Evolutionary conservation across 1,284 basidiomycete genomes (phyloP).

Genomic region (Austroboletus novae-zelandiae): DNA sequence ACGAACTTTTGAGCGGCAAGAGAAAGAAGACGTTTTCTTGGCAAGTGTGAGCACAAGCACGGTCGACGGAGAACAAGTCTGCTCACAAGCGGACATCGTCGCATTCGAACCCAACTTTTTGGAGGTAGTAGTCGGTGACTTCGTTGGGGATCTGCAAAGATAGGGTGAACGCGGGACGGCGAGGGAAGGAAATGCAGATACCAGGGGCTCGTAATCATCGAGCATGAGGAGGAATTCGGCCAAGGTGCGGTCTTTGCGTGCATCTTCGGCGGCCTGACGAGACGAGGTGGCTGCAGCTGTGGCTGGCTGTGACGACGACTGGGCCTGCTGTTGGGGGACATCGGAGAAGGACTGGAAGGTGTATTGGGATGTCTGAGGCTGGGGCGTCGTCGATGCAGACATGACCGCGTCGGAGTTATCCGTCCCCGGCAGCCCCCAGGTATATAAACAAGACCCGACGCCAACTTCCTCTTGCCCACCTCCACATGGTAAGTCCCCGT

Average conservation of each 20-base stretch:
- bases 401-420: slow-evolving; percentile 32
- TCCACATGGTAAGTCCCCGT: slow-evolving; percentile 13
- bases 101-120: slow-evolving; percentile 94
- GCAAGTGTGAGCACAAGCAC: slow-evolving; percentile 3
- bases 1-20: slow-evolving; percentile 98
- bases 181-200: slow-evolving; percentile 37
- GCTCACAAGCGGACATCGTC: slow-evolving; percentile 87
- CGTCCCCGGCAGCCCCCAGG: slow-evolving; percentile 1
- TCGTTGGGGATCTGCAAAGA: slow-evolving; percentile 87
- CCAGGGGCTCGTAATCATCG: slow-evolving; percentile 95
- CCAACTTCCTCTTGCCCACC: background rate
- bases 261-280: slow-evolving; percentile 76
- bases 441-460: slow-evolving; percentile 24
- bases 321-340: slow-evolving; percentile 19
- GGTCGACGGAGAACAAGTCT: background rate
- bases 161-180: background rate
- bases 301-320: slow-evolving; percentile 14
- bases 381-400: slow-evolving; percentile 31
- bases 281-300: slow-evolving; percentile 19
- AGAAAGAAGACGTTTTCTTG: slow-evolving; percentile 89
- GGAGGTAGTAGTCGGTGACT: slow-evolving; percentile 97
- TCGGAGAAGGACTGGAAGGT: slow-evolving; percentile 24
- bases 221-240: slow-evolving; percentile 95
- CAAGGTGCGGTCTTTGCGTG: slow-evolving; percentile 84
- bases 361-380: slow-evolving; percentile 25